Base-by-base conservation (phyloP, 2,329 filamentous ascomycete genomes). In the Pseudofabraea citricarpa region DNA sequence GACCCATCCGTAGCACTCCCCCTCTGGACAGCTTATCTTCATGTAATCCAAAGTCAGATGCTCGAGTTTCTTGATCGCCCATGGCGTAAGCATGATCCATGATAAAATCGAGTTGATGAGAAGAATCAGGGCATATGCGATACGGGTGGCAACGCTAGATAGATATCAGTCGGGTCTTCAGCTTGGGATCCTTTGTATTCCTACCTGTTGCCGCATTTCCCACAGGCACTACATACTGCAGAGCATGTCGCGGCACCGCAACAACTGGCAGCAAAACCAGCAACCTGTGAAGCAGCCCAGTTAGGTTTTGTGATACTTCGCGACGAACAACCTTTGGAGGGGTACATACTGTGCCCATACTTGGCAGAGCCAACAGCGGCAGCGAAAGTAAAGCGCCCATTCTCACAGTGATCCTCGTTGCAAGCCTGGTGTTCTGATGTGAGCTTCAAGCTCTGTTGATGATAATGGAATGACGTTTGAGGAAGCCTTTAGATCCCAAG, bases 61-160 rank as follows among this genome's bases (percentile, higher is more conserved):
- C 67, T 97, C 83, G 5, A 98, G 75, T 64, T 97, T 97, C 59
- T 95, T 88, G 62, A 98, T 87, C 24, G 93, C 93, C 93, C 93
- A 98, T 41, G 90, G 88, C 18, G 93, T 98, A 70, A 98, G 89
- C 89, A 97, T 95, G 56, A 98, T 88, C 93, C 93, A 98, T 26
- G 93, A 91, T 40, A 97, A 65, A 52, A 97, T 95, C 46, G 91
- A 96, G 75, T 98, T 98, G 67, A 97, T 70, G 54, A 98, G 82
- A 43, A 98, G 86, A 50, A 98, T 85, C 60, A 97, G 80, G 52
- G 93, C 90, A 64, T 95, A 96, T 60, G 87, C 91, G 70, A 97
- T 94, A 72, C 93, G 88, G 55, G 93, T 98, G 44, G 90, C 90
- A 70, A 97, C 90, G 69, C 90, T 94, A 55, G 24, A 12, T 19